Base-by-base conservation (phyloP, 1,139 yeast species). In the Scheffersomyces titani region DNA sequence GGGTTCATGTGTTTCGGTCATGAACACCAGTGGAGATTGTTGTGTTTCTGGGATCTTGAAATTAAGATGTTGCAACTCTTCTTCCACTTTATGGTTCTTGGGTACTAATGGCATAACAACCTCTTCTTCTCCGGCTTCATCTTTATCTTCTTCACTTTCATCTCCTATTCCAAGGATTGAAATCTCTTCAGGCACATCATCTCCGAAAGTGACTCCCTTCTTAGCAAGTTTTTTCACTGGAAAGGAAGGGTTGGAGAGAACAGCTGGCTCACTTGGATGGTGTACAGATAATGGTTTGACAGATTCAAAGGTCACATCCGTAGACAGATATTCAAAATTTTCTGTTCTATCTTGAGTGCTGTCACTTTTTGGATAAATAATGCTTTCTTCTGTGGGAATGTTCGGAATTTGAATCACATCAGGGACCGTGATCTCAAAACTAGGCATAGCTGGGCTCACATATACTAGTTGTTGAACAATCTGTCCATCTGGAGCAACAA, bases 31-130 rank as follows among this genome's bases (percentile, higher is more conserved):
- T 24, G 56, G 55, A 24, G 61, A 56, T 11, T 30, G 40, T 30
- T 30, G 40, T 30, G 40, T 40, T 60, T 49, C 1, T 51, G 52
- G 40, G 16, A 66, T 60, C 49, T 59, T 56, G 57, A 71, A 69
- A 58, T 74, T 72, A 55, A 74, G 63, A 40, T 62, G 63, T 54
- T 68, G 63, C 56, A 74, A 68, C 57, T 74, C 78, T 57, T 72
- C 64, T 56, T 72, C 75, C 6, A 74, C 66, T 6, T 61, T 64
- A 57, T 74, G 78, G 44, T 59, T 72, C 54, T 73, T 71, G 2
- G 78, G 78, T 51, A 73, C 69, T 61, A 75, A 70, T 6, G 80
- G 78, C 57, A 62, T 62, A 11, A 57, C 63, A 19, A 52, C 48
- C 44, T 54, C 58, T 24, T 57, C 61, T 6, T 52, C 57, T 3